Evolutionary conservation across 805 yeast species (phyloP), one percentile per base, ranked within the genome.

Genomic region (Nakazawaea anatomiae): DNA sequence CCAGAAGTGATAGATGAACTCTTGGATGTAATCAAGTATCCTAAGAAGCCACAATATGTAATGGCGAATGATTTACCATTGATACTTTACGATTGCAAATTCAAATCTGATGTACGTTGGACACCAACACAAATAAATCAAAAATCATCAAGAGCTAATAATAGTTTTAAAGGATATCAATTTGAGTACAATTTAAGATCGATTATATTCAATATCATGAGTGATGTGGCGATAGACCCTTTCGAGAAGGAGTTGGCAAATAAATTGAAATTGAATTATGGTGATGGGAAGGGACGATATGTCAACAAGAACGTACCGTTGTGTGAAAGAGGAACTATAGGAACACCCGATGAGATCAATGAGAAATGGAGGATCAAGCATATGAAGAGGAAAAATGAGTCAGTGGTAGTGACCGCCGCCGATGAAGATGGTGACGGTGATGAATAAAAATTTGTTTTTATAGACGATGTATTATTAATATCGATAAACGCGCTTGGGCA

Each of bases 11-110:
- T 94, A 1, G 64, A 66, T 10, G 75, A 80, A 2, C 68, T 94
- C 52, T 64, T 91, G 42, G 77, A 92, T 58, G 68, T 80, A 1
- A 10, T 28, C 29, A 69, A 66, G 39, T 68, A 57, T 48, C 89
- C 95, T 0, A 68, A 79, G 32, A 82, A 84, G 56, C 99, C 99
- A 1, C 68, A 76, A 3, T 94, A 86, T 62, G 90, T 83, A 41
- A 88, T 92, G 88, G 98, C 96, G 0, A 79, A 85, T 61, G 98
- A 92, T 57, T 69, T 85, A 6, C 99, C 99, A 1, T 71, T 94
- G 57, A 83, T 92, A 4, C 69, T 94, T 40, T 90, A 85, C 63
- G 96, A 92, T 61, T 92, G 98, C 66, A 79, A 77, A 11, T 94
- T 79, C 62, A 80, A 82, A 6, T 67, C 62, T 5, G 76, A 75